Evolutionary conservation across 2,329 filamentous ascomycete species (phyloP), one percentile per base, ranked within the genome.

Genomic region (Sporothrix brunneoviolacea): DNA sequence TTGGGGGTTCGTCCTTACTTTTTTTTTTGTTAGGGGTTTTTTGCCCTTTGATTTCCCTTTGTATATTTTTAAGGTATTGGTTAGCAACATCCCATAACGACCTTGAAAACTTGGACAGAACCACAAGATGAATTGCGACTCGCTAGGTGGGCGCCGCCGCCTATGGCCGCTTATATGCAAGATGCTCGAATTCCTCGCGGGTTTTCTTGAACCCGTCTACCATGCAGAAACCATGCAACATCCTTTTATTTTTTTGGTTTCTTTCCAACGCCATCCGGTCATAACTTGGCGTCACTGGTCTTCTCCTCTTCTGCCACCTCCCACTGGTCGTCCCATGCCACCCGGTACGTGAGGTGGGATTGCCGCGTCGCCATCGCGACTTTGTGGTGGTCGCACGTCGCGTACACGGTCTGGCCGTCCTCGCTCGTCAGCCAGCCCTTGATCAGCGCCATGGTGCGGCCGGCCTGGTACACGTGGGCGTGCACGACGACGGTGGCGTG

Each of bases 381-480:
- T 54, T 77, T 77, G 59, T 77, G 74, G 54, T 77, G 73, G 58
- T 77, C 74, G 32, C 66, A 72, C 1, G 73, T 75, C 47, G 69
- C 73, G 55, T 73, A 77, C 6, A 70, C 65, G 0, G 61, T 67
- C 55, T 68, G 71, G 0, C 72, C 71, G 57, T 78, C 73, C 15
- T 68, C 58, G 46, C 68, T 73, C 5, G 65, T 71, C 70, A 79
- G 77, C 36, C 65, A 65, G 4, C 71, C 74, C 8, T 68, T 64
- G 36, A 77, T 72, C 64, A 76, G 67, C 7, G 74, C 71, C 73
- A 76, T 77, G 16, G 72, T 74, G 54, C 66, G 68, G 10, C 74
- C 75, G 15, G 69, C 66, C 41, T 72, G 68, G 28, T 69, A 64
- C 10, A 75, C 72, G 40, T 64, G 65, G 39, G 68, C 65, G 19